Evolutionary conservation across 2,329 filamentous ascomycete genomes (phyloP).

Genomic region (Exophiala lecanii-corni): DNA sequence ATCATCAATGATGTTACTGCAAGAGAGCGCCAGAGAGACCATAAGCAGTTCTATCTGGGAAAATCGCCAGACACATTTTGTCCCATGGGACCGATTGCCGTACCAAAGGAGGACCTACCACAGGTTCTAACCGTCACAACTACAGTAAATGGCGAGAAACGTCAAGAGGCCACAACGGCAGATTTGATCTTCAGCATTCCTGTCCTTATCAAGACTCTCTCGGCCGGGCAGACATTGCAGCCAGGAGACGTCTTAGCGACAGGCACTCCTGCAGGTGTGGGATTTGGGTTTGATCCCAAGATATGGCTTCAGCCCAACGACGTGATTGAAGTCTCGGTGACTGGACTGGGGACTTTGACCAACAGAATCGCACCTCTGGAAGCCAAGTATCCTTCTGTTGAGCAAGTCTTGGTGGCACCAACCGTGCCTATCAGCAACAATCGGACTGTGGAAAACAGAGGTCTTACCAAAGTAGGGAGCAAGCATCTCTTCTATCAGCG

Average conservation of each 20-base stretch:
- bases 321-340: conserved; percentile 38
- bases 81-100: conserved; percentile 53
- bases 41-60: conserved; percentile 59
- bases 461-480: conserved; percentile 37
- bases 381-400: conserved; percentile 23
- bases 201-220: conserved; percentile 44
- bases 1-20: conserved; percentile 57
- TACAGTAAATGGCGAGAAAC: conserved; percentile 47
- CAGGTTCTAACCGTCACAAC: conserved; percentile 41
- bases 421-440: conserved; percentile 14
- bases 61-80: conserved; percentile 55
- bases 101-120: conserved; percentile 44
- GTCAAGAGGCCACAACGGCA: conserved; percentile 46
- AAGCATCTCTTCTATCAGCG: conserved; percentile 41
- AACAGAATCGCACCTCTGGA: conserved; percentile 35
- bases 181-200: conserved; percentile 50
- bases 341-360: conserved; percentile 38
- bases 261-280: conserved; percentile 41
- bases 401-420: conserved; percentile 21
- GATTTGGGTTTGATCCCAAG: conserved; percentile 41
- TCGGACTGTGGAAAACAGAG: conserved; percentile 30
- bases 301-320: conserved; percentile 38
- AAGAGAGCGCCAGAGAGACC: conserved; percentile 50
- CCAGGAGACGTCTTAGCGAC: conserved; percentile 50
- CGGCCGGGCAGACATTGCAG: conserved; percentile 48